Conservation (phyloP, 371 early-diverging fungal genomes). For the Umbelopsis sp. region DNA sequence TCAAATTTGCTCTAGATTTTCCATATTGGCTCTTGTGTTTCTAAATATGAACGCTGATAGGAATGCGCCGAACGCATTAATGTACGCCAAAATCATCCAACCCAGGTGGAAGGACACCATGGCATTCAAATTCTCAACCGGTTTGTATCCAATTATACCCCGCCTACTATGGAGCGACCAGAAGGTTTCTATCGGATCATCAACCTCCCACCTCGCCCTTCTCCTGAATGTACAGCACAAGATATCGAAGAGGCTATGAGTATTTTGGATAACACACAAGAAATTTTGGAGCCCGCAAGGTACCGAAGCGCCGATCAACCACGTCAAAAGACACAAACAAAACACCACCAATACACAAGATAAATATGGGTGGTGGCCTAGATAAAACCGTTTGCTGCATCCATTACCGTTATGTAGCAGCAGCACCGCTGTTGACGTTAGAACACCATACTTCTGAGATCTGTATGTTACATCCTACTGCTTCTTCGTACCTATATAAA, state of each 20-base stretch:
- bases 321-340: slow-evolving; percentile 4
- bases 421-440: too few species aligned
- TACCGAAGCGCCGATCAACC: not conserved
- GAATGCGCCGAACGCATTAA: slow-evolving; percentile 66
- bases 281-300: not conserved
- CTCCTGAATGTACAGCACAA: slow-evolving; percentile 46
- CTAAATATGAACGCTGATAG: slow-evolving; percentile 21
- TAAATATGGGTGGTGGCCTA: too few species aligned
- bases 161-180: slow-evolving; percentile 49
- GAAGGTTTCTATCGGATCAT: slow-evolving; percentile 69
- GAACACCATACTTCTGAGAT: too few species aligned
- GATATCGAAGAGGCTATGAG: slow-evolving; percentile 40
- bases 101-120: slow-evolving; percentile 68
- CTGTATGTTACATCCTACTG: too few species aligned
- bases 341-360: not conserved
- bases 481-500: too few species aligned
- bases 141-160: slow-evolving; percentile 62
- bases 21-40: not conserved
- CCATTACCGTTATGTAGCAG: too few species aligned
- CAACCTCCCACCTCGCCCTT: slow-evolving; percentile 53
- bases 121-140: slow-evolving; percentile 63
- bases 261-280: slow-evolving; percentile 12
- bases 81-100: slow-evolving; percentile 68
- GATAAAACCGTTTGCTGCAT: too few species aligned
- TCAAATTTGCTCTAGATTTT: not conserved